A percentile compares a stretch with the other conserved stretches of the same genome.
phyloP scores from a whole-genome alignment of 306 rosid genomes.

The Ormosia semicastrata region DNA sequence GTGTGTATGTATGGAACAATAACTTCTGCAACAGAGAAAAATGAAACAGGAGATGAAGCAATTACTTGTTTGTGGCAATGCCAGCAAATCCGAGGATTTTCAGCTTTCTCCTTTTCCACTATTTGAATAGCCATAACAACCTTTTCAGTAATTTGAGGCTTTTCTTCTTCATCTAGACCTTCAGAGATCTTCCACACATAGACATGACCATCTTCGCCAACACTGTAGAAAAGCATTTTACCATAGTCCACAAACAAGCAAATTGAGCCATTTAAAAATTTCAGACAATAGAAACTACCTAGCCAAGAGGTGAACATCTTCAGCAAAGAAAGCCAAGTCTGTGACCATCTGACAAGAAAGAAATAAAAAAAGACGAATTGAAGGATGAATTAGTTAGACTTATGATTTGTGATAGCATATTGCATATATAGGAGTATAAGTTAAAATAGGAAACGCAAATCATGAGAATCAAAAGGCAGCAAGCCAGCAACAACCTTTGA shows the following conservation, averaged over 20 bases:
- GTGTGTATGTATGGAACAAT: too few species aligned
- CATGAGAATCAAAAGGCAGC: background rate
- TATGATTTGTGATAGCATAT: background rate
- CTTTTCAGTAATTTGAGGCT: slow-evolving; percentile 82
- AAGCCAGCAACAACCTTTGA: background rate
- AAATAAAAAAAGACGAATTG: slow-evolving; percentile 15
- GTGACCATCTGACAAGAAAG: slow-evolving; percentile 87
- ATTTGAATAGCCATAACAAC: slow-evolving; percentile 76
- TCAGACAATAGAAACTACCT: slow-evolving; percentile 56
- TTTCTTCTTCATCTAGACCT: slow-evolving; percentile 94
- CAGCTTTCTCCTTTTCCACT: slow-evolving; percentile 72
- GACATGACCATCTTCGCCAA: slow-evolving; percentile 85
- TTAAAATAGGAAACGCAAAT: background rate
- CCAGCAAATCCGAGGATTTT: slow-evolving; percentile 95
- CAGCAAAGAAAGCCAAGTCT: slow-evolving; percentile 96
- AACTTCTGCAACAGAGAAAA: background rate
- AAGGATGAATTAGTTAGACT: background rate
- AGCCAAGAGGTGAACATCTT: slow-evolving; percentile 98
- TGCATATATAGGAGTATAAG: background rate
- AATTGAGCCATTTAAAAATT: background rate
- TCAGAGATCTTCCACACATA: slow-evolving; percentile 94
- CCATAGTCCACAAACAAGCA: background rate
- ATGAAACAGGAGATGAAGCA: slow-evolving; percentile 6
- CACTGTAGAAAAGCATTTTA: slow-evolving; percentile 60
- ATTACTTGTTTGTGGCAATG: slow-evolving; percentile 96